Evolutionary conservation across 2,329 filamentous ascomycete species (phyloP), one percentile per base, ranked within the genome.

Genomic region (Botrytis paeoniae): DNA sequence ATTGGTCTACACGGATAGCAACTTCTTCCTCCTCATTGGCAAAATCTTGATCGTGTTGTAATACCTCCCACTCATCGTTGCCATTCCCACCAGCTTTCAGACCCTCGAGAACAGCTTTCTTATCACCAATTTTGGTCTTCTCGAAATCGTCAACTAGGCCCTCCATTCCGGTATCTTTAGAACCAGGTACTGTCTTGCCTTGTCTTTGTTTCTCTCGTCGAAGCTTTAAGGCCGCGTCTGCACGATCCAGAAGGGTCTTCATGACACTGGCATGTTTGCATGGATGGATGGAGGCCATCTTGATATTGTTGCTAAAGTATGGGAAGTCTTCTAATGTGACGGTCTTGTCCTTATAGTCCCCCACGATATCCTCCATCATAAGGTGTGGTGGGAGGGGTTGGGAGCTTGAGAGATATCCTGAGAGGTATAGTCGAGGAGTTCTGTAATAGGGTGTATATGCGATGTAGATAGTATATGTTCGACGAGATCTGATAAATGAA

Each of bases 401-500:
- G 41, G 93, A 93, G 73, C 89, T 89, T 39, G 92, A 88, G 20
- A 89, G 85, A 83, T 98, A 98, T 79, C 96, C 96, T 0, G 94
- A 97, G 65, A 99, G 90, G 83, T 98, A 99, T 79, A 98, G 89
- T 48, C 96, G 93, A 0, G 96, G 96, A 6, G 96, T 98, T 78
- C 94, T 93, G 84, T 98, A 99, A 86, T 97, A 98, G 54, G 95
- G 93, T 7, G 95, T 93, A 85, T 99, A 99, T 84, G 94, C 96
- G 80, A 99, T 98, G 87, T 99, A 99, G 77, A 99, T 91, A 62
- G 93, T 97, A 83, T 99, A 99, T n/a, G 93, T 97, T 78, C 96
- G 92, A 69, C 93, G 88, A 71, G 93, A 91, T 73, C 93, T 97
- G 41, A 64, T 43, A 51, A 32, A 14, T 37, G 8, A 37, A 8